Percentiles rank a stretch among this genome's conserved stretches.
phyloP scores from a whole-genome alignment of 148 eudicot genomes.

The Diospyros lotus region DNA sequence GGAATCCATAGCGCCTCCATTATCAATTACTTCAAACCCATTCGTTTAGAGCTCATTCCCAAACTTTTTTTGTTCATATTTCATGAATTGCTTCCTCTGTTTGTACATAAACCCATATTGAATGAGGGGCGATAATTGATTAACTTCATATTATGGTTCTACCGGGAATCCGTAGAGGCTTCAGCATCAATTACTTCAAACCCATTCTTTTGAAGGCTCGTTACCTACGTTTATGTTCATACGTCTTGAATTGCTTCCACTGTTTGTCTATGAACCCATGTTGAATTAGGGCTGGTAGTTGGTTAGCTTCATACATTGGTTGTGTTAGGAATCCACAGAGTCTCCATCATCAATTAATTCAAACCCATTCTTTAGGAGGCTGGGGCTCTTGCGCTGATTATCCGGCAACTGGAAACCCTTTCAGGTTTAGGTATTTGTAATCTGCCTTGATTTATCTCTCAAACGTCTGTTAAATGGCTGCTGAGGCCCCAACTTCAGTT shows the following conservation, averaged over 20 bases:
- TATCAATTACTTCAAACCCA: no score
- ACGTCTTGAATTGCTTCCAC: no score
- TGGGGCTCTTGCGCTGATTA: background rate
- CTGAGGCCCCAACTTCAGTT: background rate
- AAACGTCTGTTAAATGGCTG: slow-evolving; percentile 4
- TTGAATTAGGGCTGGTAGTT: background rate
- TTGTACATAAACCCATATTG: background rate
- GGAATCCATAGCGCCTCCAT: background rate
- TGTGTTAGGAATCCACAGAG: background rate
- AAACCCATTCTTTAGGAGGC: background rate
- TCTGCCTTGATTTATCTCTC: background rate
- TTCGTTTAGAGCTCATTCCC: background rate
- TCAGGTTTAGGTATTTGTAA: background rate
- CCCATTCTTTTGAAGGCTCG: background rate
- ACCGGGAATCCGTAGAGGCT: background rate
- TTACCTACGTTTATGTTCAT: no score
- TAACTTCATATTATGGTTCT: background rate
- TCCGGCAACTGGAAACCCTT: background rate
- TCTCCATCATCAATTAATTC: background rate
- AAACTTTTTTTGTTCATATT: no score
- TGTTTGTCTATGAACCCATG: background rate
- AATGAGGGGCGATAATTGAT: background rate
- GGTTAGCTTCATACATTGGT: background rate
- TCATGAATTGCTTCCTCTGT: no score
- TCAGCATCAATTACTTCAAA: background rate